Evolutionary conservation across 2,329 filamentous ascomycete species (phyloP).

Genomic region (Penicillium sp.): DNA sequence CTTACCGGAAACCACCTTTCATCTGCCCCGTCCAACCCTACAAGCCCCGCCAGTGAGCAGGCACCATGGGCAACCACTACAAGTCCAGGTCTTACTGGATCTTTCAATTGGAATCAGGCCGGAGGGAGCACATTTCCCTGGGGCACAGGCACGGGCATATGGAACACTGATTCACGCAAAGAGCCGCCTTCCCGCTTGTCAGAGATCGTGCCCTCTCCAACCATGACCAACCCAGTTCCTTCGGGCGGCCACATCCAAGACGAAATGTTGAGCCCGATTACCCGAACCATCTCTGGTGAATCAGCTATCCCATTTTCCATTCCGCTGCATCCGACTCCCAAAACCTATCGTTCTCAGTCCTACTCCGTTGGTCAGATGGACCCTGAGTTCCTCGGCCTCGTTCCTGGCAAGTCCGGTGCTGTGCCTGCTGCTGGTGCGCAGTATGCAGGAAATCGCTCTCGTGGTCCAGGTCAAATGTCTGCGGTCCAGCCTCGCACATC

Average conservation of each 20-base stretch:
- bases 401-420: slow-evolving; percentile 34
- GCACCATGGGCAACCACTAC: slow-evolving; percentile 44
- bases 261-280: slow-evolving; percentile 52
- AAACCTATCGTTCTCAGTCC: slow-evolving; percentile 91
- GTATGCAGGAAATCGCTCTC: slow-evolving; percentile 34
- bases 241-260: slow-evolving; percentile 49
- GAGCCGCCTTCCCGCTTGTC: slow-evolving; percentile 71
- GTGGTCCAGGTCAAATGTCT: slow-evolving; percentile 55
- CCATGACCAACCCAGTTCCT: slow-evolving; percentile 57
- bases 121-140: slow-evolving; percentile 60
- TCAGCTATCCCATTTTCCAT: slow-evolving; percentile 75
- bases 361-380: slow-evolving; percentile 93
- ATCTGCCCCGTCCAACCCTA: slow-evolving; percentile 75
- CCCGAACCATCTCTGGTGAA: slow-evolving; percentile 51
- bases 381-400: slow-evolving; percentile 52
- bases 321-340: slow-evolving; percentile 83
- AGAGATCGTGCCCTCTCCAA: slow-evolving; percentile 74
- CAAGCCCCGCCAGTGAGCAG: slow-evolving; percentile 70
- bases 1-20: slow-evolving; percentile 74
- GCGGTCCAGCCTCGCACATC: slow-evolving; percentile 79
- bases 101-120: slow-evolving; percentile 47
- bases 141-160: slow-evolving; percentile 76
- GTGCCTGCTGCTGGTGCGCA: slow-evolving; percentile 21
- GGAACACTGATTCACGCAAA: slow-evolving; percentile 72
- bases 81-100: slow-evolving; percentile 39